Evolutionary conservation across 148 eudicot genomes (phyloP), one percentile per base, ranked within the genome.

Genomic region (Rhododendron kiyosumense): DNA sequence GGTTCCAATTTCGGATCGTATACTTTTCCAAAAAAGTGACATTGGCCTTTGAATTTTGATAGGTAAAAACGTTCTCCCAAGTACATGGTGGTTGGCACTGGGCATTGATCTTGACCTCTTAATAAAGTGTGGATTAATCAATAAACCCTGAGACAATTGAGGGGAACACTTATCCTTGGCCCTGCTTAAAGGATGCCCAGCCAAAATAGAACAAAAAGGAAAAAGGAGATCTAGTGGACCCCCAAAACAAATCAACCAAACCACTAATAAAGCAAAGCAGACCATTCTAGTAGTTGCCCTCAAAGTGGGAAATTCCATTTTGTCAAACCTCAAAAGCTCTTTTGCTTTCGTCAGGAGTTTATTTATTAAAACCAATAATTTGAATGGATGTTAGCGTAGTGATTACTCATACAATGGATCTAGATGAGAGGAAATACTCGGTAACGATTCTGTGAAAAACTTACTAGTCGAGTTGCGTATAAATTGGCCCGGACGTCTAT

Each of bases 291-390:
- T n/a, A n/a, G 81, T 22, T 81, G 32, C 51, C 26, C 49, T 36
- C 22, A n/a, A 9, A 83, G 26, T 69, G 76, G 85, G 78, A 67
- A 67, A 67, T 45, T 28, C 85, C 57, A 67, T 11, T 67, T 67
- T 83, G 85, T 69, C 85, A 83, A 83, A 65, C 78, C 26, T n/a
- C 69, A 46, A 46, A 83, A 69, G 85, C 30, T 28, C 3, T 83
- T 45, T 41, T 7, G 71, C 28, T 59, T 83, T 69, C 85, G n/a
- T 83, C 59, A 43, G 5, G 57, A 28, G 28, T 26, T 46, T 43
- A 83, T 32, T 83, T 18, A 65, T 32, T 4, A 46, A 78, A 48
- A 48, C 36, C 57, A 30, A 46, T 14, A 22, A 18, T 26, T 75
- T 7, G 24, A 74, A 2, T 75, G 45, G 79, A 38, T 36, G 38